Base-by-base conservation (phyloP, 345 rosid genomes). In the Triadica sebifera region DNA sequence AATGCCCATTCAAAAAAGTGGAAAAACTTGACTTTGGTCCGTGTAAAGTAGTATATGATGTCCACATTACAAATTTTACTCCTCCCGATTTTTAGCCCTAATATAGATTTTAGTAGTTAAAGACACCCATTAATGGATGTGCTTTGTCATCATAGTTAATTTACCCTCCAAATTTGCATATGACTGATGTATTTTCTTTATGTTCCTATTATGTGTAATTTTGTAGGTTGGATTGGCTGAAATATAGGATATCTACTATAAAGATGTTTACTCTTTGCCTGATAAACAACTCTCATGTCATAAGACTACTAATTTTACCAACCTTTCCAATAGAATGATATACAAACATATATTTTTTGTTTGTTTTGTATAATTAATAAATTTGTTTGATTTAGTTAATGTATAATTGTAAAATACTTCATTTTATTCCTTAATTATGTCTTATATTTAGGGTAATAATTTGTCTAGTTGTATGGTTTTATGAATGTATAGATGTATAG, bases 191-290 rank as follows among this genome's bases (percentile, higher is more conserved):
- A 29, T 47, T 79, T 61, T 71, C 69, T 60, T 73, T 75, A 45
- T 86, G 69, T 81, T 56, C 72, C 49, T 72, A 8, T 53, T 58
- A 67, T 72, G 37, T 49, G 41, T 45, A 68, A 70, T 52, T 78
- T 71, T 87, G 59, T 79, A 94, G 98, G 97, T 84, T 70, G 91
- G 89, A 75, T 75, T 94, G 86, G 96, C 95, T 53, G 90, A 91
- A 76, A 73, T 88, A 56, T 77, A 92, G 79, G 97, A 94, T 82
- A 85, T 91, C 75, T 90, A 81, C 80, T 94, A 84, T 80, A 97
- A 92, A 83, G 98, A 94, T 76, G 66, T 80, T 24, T 92, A 87
- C 81, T 78, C 98, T n/a, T 82, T 92, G 65, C 97, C 97, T 29
- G 63, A 57, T 59, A 92, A 94, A 81, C 85, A 86, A 80, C 80